Evolutionary conservation across 2,329 filamentous ascomycete species (phyloP).

Genomic region (Hypomyces rosellus): DNA sequence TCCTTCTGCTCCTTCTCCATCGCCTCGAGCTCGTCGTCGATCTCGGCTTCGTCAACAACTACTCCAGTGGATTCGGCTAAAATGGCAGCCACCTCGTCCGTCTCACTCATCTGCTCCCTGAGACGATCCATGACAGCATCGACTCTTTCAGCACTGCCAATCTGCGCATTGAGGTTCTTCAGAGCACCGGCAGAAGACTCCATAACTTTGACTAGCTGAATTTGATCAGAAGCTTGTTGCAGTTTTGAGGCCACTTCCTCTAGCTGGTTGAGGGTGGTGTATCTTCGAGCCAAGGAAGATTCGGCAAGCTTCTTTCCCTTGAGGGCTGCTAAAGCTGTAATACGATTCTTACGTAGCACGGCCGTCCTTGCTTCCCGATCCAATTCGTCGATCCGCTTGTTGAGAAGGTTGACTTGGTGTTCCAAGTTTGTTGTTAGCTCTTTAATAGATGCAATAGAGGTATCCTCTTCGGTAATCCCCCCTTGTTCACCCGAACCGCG

Average conservation of each 20-base stretch:
- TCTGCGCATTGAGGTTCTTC: constrained; percentile 63
- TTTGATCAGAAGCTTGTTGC: constrained; percentile 77
- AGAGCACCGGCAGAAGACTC: constrained; percentile 69
- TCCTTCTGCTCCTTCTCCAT: constrained; percentile 57
- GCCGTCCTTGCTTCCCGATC: constrained; percentile 60
- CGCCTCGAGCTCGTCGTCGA: constrained; percentile 80
- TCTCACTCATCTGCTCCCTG: constrained; percentile 71
- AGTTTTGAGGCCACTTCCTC: constrained; percentile 80
- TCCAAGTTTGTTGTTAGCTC: constrained; percentile 69
- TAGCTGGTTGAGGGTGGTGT: constrained; percentile 69
- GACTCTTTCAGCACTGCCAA: constrained; percentile 70
- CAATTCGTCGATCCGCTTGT: constrained; percentile 60
- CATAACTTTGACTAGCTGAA: constrained; percentile 79
- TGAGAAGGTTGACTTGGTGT: constrained; percentile 62
- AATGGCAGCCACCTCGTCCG: constrained; percentile 75
- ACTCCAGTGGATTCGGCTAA: constrained; percentile 56
- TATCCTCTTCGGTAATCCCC: constrained; percentile 68
- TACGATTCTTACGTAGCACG: constrained; percentile 64
- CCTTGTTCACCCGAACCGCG: constrained; percentile 44
- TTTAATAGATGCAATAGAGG: constrained; percentile 76
- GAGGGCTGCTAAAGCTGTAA: constrained; percentile 70
- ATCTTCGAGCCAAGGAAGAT: constrained; percentile 62
- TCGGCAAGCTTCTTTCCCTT: constrained; percentile 80
- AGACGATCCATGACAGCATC: constrained; percentile 69
- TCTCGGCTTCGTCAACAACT: constrained; percentile 68